Evolutionary conservation across 768 basidiomycete species (phyloP), one percentile per base, ranked within the genome.

Genomic region (Auricularia sp.): DNA sequence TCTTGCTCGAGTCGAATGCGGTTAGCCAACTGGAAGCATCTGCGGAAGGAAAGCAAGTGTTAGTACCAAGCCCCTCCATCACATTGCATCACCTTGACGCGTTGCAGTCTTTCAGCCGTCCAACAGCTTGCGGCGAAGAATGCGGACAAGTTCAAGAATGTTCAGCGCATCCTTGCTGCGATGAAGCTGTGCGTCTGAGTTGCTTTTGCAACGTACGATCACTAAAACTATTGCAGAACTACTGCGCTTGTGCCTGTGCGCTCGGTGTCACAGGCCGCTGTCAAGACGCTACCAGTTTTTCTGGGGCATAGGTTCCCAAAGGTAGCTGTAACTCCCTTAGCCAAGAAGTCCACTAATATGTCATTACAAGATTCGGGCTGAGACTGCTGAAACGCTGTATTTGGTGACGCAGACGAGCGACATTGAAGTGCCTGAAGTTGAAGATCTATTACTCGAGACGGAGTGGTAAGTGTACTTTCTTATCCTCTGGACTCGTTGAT

Each of bases 331-430:
- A 54, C 43, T 44, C 47, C 47, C 47, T 18, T 18, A 5, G 18
- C 47, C 21, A 18, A 6, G 14, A 21, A 21, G 47, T 21, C 18
- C 18, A 51, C 44, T 53, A 34, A 18, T 3, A 2, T 14, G 47
- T 12, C 3, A 39, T 12, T n/a, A 10, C 35, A 68, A 96, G 93
- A 79, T 94, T 64, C 86, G 94, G 64, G 80, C 86, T 10, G 84
- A 87, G 65, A 86, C 90, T 1, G 90, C 92, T 2, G 94, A 96
- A 73, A 84, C 88, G 67, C 73, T 97, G 7, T 97, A 93, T 71
- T 77, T 91, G 34, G 80, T 84, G 16, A 73, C 95, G 42, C 90
- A 93, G 72, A 84, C 84, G 68, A 79, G 79, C 58, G 90, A 91
- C 67, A 70, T 78, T 64, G 88, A 90, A 16, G 84, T 84, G 8